A percentile compares a stretch with the other conserved stretches of the same genome.
These are phyloP conservation scores for Stagonosporopsis vannaccii DNA, from an alignment of 2,329 filamentous ascomycete species.

Conservation along the genomic window DNA sequence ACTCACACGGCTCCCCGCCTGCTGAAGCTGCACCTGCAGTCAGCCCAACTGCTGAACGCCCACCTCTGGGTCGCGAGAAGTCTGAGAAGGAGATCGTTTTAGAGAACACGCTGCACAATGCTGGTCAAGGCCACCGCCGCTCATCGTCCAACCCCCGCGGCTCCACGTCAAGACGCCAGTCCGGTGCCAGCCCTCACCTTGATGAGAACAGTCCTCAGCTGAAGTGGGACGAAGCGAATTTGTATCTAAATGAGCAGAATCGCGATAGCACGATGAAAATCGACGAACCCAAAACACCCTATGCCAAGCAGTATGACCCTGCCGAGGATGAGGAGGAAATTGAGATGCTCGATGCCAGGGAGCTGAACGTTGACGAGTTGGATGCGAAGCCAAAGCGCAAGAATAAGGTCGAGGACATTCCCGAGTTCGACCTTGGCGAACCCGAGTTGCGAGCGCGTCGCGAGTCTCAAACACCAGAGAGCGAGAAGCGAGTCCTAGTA, in stretches of 20 bases:
- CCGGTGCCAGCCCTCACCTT: conserved; percentile 58
- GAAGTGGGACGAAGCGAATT: conserved; percentile 98
- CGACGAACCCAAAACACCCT: conserved; percentile 97
- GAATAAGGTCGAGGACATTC: conserved; percentile 74
- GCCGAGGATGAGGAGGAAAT: conserved; percentile 82
- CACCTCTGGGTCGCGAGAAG: conserved; percentile 58
- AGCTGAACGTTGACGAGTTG: conserved; percentile 73
- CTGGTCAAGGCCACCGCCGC: conserved; percentile 78
- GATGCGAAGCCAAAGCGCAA: conserved; percentile 63
- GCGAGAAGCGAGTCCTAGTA: conserved; percentile 83
- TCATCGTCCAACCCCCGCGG: conserved; percentile 77
- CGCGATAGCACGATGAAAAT: conserved; percentile 98
- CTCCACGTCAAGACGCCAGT: conserved; percentile 76
- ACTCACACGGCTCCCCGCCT: conserved; percentile 55
- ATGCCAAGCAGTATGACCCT: conserved; percentile 90
- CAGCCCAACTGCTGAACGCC: conserved; percentile 47
- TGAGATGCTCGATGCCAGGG: conserved; percentile 70
- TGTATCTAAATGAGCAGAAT: conserved; percentile 96
- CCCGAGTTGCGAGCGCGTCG: conserved; percentile 67
- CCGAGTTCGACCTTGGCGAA: conserved; percentile 89
- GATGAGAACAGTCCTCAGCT: conserved; percentile 75
- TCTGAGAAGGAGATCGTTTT: conserved; percentile 89
- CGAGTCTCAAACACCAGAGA: conserved; percentile 50
- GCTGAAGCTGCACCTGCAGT: conserved; percentile 45
- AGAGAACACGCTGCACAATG: conserved; percentile 93